Evolutionary conservation across 2,329 filamentous ascomycete species (phyloP).

Genomic region (Fusarium buxicola): DNA sequence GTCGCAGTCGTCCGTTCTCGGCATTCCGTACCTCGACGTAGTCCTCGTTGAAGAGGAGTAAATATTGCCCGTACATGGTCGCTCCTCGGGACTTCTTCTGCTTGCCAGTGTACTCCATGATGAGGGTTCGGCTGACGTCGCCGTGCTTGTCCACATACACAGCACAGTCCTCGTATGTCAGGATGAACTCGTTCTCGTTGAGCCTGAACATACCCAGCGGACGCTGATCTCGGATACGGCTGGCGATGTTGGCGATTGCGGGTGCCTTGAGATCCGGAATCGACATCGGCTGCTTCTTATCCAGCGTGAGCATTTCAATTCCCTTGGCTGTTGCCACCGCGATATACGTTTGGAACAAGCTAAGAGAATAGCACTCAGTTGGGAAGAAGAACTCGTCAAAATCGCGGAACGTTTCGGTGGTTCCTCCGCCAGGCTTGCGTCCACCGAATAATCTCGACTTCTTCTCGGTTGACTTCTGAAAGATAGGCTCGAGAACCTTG

Average conservation of each 20-base stretch:
- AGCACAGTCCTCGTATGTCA: conserved; percentile 94
- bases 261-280: conserved; percentile 87
- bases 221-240: conserved; percentile 82
- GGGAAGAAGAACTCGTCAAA: conserved; percentile 99
- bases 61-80: conserved; percentile 90
- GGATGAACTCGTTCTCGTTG: conserved; percentile 89
- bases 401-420: conserved; percentile 95
- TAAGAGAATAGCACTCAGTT: conserved; percentile 92
- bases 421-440: conserved; percentile 71
- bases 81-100: conserved; percentile 81
- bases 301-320: conserved; percentile 94
- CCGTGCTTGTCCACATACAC: conserved; percentile 99
- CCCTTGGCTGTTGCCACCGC: conserved; percentile 92
- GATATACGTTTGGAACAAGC: conserved; percentile 94
- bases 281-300: conserved; percentile 96
- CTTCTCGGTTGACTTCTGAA: conserved; percentile 91
- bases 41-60: conserved; percentile 93
- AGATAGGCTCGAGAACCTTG: conserved; percentile 95
- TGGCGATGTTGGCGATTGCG: conserved; percentile 85
- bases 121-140: conserved; percentile 90
- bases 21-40: conserved; percentile 98
- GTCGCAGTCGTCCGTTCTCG: conserved; percentile 90
- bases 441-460: conserved; percentile 74
- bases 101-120: conserved; percentile 99
- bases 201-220: conserved; percentile 97